Conservation (phyloP, 352 stramenopile genomes). For the Phytophthora pinifolia region DNA sequence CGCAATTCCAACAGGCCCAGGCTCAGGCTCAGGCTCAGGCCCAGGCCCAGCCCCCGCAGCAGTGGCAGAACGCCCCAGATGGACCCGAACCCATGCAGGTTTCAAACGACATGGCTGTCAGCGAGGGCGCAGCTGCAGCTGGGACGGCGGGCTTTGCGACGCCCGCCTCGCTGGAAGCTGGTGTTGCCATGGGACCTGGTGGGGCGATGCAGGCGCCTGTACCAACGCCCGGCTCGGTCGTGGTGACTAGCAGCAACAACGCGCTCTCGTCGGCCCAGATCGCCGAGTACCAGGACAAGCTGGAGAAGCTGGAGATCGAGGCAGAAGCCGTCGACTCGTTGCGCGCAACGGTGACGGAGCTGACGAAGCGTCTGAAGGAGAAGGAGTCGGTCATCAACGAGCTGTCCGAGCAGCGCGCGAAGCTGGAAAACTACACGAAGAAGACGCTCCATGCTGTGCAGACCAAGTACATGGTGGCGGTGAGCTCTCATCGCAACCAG, state of each 20-base stretch:
- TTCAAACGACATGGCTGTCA: slow-evolving; percentile 29
- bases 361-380: slow-evolving; percentile 87
- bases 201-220: slow-evolving; percentile 30
- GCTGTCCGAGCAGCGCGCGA: slow-evolving; percentile 79
- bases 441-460: slow-evolving; percentile 91
- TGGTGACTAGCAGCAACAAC: slow-evolving; percentile 47
- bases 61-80: slow-evolving; percentile 28
- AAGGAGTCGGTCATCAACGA: slow-evolving; percentile 90
- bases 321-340: slow-evolving; percentile 71
- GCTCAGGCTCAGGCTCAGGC: slow-evolving; percentile 15
- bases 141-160: slow-evolving; percentile 27
- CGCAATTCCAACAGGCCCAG: slow-evolving; percentile 30
- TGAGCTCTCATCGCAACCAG: slow-evolving; percentile 89
- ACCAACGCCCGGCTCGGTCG: slow-evolving; percentile 22
- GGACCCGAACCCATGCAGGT: slow-evolving; percentile 47
- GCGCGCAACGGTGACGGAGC: slow-evolving; percentile 72
- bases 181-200: slow-evolving; percentile 22
- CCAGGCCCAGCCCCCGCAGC: slow-evolving; percentile 19
- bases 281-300: slow-evolving; percentile 72
- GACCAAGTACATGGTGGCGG: slow-evolving; percentile 90
- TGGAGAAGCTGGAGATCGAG: slow-evolving; percentile 66
- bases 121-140: slow-evolving; percentile 13
- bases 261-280: slow-evolving; percentile 49
- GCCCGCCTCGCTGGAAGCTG: slow-evolving; percentile 28
- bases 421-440: slow-evolving; percentile 91